Conservation (phyloP, 2,329 filamentous ascomycete genomes). For the Albifimbria verrucaria region DNA sequence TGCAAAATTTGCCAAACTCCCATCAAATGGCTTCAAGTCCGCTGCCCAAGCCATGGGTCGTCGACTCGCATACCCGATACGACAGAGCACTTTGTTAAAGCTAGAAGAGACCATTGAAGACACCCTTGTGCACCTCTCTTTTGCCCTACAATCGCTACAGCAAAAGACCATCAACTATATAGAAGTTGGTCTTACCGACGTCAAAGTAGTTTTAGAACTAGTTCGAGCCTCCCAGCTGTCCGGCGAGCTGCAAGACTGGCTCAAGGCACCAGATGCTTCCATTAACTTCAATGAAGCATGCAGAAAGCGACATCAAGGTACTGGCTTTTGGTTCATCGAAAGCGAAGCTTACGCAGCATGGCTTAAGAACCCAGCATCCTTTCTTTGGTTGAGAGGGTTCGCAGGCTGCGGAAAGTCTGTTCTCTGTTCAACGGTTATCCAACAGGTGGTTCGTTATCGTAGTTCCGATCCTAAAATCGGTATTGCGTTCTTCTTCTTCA, state of each 20-base stretch:
- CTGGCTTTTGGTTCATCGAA: slow-evolving; percentile 31
- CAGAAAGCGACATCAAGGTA: slow-evolving; percentile 26
- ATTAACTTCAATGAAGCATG: slow-evolving; percentile 27
- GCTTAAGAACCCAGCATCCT: too few relatives aligned
- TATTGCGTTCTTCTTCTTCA: slow-evolving; percentile 37
- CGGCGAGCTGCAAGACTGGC: too few relatives aligned
- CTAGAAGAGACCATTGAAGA: background rate
- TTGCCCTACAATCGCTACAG: background rate
- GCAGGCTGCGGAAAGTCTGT: too few relatives aligned
- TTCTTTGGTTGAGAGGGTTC: too few relatives aligned
- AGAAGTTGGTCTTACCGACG: background rate
- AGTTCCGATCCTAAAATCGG: slow-evolving; percentile 18
- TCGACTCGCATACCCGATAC: background rate
- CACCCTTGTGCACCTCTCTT: background rate
- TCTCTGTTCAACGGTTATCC: too few relatives aligned
- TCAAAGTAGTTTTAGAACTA: background rate
- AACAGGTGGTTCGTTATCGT: slow-evolving; percentile 17
- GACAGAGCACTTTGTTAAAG: background rate
- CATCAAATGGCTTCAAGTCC: background rate
- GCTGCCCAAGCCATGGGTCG: background rate
- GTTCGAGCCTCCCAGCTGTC: too few relatives aligned
- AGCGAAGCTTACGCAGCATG: slow-evolving; percentile 22
- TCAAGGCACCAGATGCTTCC: slow-evolving; percentile 31
- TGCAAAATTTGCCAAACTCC: background rate
- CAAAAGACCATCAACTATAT: background rate